Percentiles rank a stretch among this genome's conserved stretches.
Conservation (phyloP, 139 green algal species). For the Chlamydomonas schloesseri region DNA sequence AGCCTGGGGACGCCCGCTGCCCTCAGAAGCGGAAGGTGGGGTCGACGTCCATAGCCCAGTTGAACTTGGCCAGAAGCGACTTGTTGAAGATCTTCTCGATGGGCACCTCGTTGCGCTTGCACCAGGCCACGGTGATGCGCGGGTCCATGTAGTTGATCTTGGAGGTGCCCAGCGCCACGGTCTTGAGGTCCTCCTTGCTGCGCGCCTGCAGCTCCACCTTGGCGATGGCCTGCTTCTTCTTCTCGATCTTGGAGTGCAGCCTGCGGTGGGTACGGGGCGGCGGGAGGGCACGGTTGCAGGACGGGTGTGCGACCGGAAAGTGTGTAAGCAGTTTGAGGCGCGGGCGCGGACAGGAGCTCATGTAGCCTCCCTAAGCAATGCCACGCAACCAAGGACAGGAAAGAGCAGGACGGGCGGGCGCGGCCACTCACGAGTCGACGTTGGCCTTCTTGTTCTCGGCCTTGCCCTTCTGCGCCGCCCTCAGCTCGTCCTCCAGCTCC, state of each 20-base stretch:
- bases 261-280: background rate
- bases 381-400: too few relatives aligned
- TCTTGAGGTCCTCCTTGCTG: slow-evolving; percentile 95
- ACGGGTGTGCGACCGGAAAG: too few relatives aligned
- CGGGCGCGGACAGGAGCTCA: too few relatives aligned
- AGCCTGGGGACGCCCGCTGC: background rate
- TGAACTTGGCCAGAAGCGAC: slow-evolving; percentile 95
- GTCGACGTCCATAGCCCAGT: slow-evolving; percentile 94
- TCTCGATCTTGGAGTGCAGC: slow-evolving; percentile 37
- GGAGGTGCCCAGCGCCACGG: slow-evolving; percentile 96
- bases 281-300: too few relatives aligned
- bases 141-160: slow-evolving; percentile 99
- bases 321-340: too few relatives aligned
- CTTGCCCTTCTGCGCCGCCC: slow-evolving; percentile 70
- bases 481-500: slow-evolving; percentile 76
- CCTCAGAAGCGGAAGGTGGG: slow-evolving; percentile 44
- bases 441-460: slow-evolving; percentile 60
- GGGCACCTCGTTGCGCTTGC: slow-evolving; percentile 91
- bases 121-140: slow-evolving; percentile 98
- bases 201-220: slow-evolving; percentile 69
- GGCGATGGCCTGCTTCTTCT: slow-evolving; percentile 75
- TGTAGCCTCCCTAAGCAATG: too few relatives aligned
- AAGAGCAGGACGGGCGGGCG: too few relatives aligned
- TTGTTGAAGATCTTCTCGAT: slow-evolving; percentile 99
- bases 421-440: slow-evolving; percentile 57